phyloP scores from a whole-genome alignment of 176 grass and related monocot genomes.

The Avena sativa region DNA sequence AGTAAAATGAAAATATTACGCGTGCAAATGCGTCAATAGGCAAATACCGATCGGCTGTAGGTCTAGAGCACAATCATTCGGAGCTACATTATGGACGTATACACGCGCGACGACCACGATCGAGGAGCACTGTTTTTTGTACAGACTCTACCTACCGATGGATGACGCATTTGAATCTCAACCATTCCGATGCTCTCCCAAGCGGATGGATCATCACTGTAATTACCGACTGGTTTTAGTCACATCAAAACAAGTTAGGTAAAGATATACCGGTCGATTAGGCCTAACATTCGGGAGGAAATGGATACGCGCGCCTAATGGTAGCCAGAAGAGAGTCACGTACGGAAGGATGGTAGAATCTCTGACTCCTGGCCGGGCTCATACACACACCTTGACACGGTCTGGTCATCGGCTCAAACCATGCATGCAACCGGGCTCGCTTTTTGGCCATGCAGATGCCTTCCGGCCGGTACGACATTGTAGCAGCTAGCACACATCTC shows the following conservation, averaged over 20 bases:
- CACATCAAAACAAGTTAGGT: neutral
- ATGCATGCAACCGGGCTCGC: constrained; percentile 16
- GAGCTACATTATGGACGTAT: too few species aligned
- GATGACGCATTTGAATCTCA: too few species aligned
- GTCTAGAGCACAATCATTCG: too few species aligned
- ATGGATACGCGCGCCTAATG: neutral
- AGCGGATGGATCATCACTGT: too few species aligned
- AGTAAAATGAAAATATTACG: too few species aligned
- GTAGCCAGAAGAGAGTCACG: constrained; percentile 16
- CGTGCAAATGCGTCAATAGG: too few species aligned
- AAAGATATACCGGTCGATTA: constrained; percentile 25
- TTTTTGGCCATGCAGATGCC: constrained; percentile 10
- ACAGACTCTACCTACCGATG: neutral
- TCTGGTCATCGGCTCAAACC: constrained; percentile 5
- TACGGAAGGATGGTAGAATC: neutral
- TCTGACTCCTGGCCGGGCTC: neutral
- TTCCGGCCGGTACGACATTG: neutral
- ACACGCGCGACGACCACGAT: neutral
- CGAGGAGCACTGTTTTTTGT: neutral
- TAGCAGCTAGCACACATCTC: neutral
- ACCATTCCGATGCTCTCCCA: too few species aligned
- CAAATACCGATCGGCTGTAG: too few species aligned
- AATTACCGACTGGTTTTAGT: neutral
- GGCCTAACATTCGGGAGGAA: neutral
- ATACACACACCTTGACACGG: constrained; percentile 32